Evolutionary conservation across 2,329 filamentous ascomycete genomes (phyloP).

Genomic region (Colletotrichum aenigma): DNA sequence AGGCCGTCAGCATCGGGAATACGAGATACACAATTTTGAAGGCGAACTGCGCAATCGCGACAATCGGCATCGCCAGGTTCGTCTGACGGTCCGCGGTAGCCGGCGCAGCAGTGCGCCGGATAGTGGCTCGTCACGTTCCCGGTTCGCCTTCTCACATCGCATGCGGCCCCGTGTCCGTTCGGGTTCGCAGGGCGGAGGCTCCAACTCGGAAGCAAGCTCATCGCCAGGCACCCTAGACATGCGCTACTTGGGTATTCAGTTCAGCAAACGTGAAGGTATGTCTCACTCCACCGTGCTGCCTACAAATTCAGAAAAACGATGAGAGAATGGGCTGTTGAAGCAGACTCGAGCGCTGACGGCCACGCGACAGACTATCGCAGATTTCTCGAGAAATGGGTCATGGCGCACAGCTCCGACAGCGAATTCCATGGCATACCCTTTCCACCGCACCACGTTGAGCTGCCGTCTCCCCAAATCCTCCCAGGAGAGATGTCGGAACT

Average conservation of each 20-base stretch:
- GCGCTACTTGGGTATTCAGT: conserved; percentile 54
- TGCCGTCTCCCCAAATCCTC: conserved; percentile 51
- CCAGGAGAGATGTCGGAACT: conserved; percentile 28
- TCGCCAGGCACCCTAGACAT: conserved; percentile 40
- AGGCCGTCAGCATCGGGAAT: conserved; percentile 49
- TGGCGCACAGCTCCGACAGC: conserved; percentile 50
- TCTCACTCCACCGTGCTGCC: not conserved
- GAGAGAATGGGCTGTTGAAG: not conserved
- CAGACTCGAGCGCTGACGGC: not conserved
- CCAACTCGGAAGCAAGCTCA: conserved; percentile 25
- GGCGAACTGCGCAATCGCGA: conserved; percentile 49
- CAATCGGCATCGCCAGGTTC: conserved; percentile 48
- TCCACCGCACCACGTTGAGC: conserved; percentile 48
- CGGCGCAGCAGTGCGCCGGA: conserved; percentile 46
- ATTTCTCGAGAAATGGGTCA: conserved; percentile 51
- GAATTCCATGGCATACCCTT: conserved; percentile 51
- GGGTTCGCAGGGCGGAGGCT: conserved; percentile 24
- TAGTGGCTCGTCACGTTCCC: conserved; percentile 35
- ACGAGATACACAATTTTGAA: conserved; percentile 52
- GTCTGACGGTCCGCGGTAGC: conserved; percentile 42
- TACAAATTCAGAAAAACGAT: not conserved
- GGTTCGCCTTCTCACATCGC: conserved; percentile 47
- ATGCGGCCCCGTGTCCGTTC: conserved; percentile 44
- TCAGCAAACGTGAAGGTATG: conserved; percentile 51
- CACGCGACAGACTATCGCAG: conserved; percentile 43